A percentile compares a stretch with the other conserved stretches of the same genome.
Conservation (phyloP, 1,139 yeast genomes). For the Citeromyces hawaiiensis region DNA sequence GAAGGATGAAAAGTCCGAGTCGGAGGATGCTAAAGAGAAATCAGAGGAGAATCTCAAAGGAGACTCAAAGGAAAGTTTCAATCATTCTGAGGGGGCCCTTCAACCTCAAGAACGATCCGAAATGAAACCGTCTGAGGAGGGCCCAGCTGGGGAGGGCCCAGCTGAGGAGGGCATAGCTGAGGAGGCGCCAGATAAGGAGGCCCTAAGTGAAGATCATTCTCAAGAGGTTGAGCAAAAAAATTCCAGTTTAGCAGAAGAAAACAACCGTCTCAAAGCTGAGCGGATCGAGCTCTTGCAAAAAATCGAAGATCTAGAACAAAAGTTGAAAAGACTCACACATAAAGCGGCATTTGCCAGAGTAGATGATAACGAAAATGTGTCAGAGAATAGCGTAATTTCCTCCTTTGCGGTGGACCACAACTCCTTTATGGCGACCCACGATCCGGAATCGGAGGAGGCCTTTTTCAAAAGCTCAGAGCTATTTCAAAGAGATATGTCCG, state of each 20-base stretch:
- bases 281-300: background rate
- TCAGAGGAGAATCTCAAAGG: too few relatives aligned
- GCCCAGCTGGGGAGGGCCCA: too few relatives aligned
- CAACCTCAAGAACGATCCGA: too few relatives aligned
- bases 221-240: background rate
- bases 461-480: background rate
- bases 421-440: background rate
- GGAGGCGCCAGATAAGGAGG: too few relatives aligned
- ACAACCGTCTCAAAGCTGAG: background rate
- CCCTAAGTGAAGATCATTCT: too few relatives aligned
- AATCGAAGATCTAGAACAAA: background rate
- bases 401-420: background rate
- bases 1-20: background rate
- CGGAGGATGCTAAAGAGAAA: background rate
- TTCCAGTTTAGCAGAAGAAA: background rate
- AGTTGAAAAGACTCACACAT: background rate
- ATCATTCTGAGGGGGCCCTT: too few relatives aligned
- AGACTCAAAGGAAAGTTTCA: too few relatives aligned
- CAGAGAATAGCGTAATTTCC: background rate
- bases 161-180: too few relatives aligned
- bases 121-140: too few relatives aligned
- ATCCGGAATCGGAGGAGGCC: background rate
- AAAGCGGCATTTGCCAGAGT: background rate
- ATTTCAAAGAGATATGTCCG: constrained; percentile 3
- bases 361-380: background rate